Conservation (phyloP, 768 basidiomycete genomes). For the Xerocomus spinulosus region DNA sequence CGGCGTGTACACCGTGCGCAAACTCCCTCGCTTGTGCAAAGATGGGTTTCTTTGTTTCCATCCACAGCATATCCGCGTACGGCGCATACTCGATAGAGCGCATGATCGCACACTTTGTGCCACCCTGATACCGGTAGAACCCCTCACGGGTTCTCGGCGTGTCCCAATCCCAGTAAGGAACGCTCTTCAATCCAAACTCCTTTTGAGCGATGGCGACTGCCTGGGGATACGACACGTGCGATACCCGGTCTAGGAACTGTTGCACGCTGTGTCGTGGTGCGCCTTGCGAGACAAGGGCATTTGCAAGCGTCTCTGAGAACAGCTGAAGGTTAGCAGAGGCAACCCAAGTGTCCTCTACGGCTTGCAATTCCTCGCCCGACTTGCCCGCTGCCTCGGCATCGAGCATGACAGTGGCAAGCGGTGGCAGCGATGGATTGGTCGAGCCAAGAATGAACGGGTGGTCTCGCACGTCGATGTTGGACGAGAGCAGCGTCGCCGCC, state of each 20-base stretch:
- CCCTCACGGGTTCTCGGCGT: constrained; percentile 91
- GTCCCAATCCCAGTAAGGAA: constrained; percentile 95
- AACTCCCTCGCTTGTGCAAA: constrained; percentile 89
- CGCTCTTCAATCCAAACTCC: constrained; percentile 66
- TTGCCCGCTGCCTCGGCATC: constrained; percentile 80
- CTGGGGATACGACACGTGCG: constrained; percentile 62
- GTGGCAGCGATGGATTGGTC: constrained; percentile 66
- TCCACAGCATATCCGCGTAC: constrained; percentile 89
- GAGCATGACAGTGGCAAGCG: constrained; percentile 77
- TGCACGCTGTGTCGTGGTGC: constrained; percentile 45
- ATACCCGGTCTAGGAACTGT: constrained; percentile 59
- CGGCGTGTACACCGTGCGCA: constrained; percentile 79
- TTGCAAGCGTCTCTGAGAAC: constrained; percentile 68
- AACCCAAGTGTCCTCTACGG: constrained; percentile 87
- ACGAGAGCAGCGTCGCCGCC: constrained; percentile 93
- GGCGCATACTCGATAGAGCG: constrained; percentile 92
- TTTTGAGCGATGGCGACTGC: constrained; percentile 74
- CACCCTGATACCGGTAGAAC: constrained; percentile 96
- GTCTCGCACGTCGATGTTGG: constrained; percentile 96
- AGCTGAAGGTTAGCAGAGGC: constrained; percentile 71
- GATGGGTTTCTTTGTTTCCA: constrained; percentile 97
- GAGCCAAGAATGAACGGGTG: constrained; percentile 94
- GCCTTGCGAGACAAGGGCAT: constrained; percentile 61
- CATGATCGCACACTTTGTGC: constrained; percentile 90
- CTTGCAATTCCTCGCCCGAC: constrained; percentile 75